Percentiles rank a stretch among this genome's conserved stretches.
Evolutionary conservation across 164 flowering plant species (phyloP).

Genomic region (Sextonia rubra): DNA sequence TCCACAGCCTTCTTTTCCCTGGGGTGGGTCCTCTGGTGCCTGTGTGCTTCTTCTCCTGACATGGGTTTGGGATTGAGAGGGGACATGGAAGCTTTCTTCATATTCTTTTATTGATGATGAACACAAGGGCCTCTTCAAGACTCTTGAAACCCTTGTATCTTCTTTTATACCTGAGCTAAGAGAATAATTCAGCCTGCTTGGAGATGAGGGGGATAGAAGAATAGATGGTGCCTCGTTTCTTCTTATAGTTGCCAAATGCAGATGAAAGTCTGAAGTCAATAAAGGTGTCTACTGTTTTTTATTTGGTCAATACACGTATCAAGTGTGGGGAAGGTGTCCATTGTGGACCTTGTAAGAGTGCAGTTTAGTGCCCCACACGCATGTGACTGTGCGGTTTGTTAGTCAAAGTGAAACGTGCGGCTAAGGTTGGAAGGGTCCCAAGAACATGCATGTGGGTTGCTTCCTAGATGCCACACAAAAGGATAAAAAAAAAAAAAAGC

Average conservation of each 20-base stretch:
- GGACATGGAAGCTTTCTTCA: conserved; percentile 8
- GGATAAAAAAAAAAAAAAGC: too few species aligned
- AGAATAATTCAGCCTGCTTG: neutral
- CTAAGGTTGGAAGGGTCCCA: neutral
- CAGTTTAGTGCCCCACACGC: neutral
- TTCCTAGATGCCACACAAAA: neutral
- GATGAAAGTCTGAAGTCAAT: neutral
- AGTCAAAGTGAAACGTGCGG: conserved; percentile 13
- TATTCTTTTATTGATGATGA: neutral
- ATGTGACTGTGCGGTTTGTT: neutral
- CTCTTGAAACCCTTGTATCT: neutral
- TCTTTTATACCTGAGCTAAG: neutral
- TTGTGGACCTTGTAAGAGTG: neutral
- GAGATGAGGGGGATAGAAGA: neutral
- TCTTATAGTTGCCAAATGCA: neutral
- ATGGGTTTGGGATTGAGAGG: conserved; percentile 5
- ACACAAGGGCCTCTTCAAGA: neutral
- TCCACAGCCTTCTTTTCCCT: conserved; percentile 3
- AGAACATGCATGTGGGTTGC: neutral
- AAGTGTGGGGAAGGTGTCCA: neutral
- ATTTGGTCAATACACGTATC: too few species aligned
- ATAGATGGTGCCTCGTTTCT: neutral
- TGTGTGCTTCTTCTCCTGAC: conserved; percentile 7
- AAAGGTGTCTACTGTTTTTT: too few species aligned
- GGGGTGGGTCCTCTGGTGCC: conserved; percentile 7